Evolutionary conservation across 2,329 filamentous ascomycete genomes (phyloP), one percentile per base, ranked within the genome.

Genomic region (Lasiodiplodia citricola): DNA sequence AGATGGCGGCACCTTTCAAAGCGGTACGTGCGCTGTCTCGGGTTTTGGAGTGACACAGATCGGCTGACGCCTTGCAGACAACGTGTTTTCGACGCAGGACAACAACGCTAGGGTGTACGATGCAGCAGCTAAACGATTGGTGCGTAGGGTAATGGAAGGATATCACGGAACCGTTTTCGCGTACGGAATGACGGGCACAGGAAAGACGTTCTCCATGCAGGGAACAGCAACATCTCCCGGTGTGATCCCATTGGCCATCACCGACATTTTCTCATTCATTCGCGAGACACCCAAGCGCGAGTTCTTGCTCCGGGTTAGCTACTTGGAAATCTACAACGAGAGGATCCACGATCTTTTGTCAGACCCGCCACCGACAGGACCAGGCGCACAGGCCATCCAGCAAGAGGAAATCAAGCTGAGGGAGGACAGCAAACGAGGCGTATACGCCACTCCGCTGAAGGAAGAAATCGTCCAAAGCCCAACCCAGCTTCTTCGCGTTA

Each of bases 151-250:
- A 62, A 99, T 99, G 96, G 96, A 99, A 83, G 96, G 96, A 52
- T 99, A 98, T 79, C 95, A 98, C 76, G 96, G 95, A 69, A 99
- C 96, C 0, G 96, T 99, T 28, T 98, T 99, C 79, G 95, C 95
- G 21, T 99, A 99, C 79, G 96, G 96, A 77, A 98, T 98, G 94
- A 99, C 96, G 4, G 96, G 96, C 71, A 98, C 96, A 0, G 96
- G 96, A 73, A 99, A 99, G 83, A 99, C 96, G 0, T 99, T 98
- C 79, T 98, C 95, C 50, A 99, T 99, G 96, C 96, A 99, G 83
- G 96, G 96, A 74, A 99, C 96, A 13, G 94, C 94, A 56, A 93
- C 92, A 2, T 97, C 94, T 50, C 96, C 96, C 1, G 96, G 96
- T 82, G 96, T 99, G 35, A 99, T 99, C 68, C 96, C 96, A 7